These are phyloP conservation scores for Alternaria gansuensis DNA, from an alignment of 2,329 filamentous ascomycete species.

Conservation along the genomic window DNA sequence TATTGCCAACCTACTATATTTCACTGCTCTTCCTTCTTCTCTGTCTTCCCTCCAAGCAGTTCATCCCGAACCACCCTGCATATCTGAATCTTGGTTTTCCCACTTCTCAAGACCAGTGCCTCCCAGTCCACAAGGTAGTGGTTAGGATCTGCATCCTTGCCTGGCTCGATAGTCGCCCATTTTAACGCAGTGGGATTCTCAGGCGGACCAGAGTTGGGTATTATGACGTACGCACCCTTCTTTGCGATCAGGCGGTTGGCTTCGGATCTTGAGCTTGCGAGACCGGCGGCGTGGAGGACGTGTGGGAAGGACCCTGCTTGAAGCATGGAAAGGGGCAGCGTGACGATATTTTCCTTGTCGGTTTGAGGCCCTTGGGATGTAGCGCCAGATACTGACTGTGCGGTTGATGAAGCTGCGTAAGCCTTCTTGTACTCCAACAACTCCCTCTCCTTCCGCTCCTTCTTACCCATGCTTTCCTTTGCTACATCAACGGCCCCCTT, in stretches of 20 bases:
- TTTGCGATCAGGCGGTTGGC: slow-evolving; percentile 66
- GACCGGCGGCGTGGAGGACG: slow-evolving; percentile 68
- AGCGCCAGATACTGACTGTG: slow-evolving; percentile 21
- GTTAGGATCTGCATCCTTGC: slow-evolving; percentile 65
- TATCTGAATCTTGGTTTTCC: slow-evolving; percentile 69
- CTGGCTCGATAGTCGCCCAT: slow-evolving; percentile 70
- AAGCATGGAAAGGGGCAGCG: slow-evolving; percentile 68
- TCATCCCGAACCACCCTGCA: slow-evolving; percentile 65
- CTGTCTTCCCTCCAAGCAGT: slow-evolving; percentile 21
- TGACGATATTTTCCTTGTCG: slow-evolving; percentile 61
- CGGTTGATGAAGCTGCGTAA: slow-evolving; percentile 32
- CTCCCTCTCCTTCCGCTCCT: slow-evolving; percentile 27
- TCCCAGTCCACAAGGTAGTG: slow-evolving; percentile 68
- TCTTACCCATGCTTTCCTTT: slow-evolving; percentile 16
- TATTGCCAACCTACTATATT: not conserved
- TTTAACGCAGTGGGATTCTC: slow-evolving; percentile 58
- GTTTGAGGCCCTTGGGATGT: slow-evolving; percentile 21
- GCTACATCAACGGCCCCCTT: slow-evolving; percentile 5
- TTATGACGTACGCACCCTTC: slow-evolving; percentile 66
- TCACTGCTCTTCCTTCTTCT: not conserved
- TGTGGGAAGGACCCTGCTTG: slow-evolving; percentile 64
- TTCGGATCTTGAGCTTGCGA: slow-evolving; percentile 65
- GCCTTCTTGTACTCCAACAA: slow-evolving; percentile 40
- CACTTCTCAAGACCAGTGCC: slow-evolving; percentile 64
- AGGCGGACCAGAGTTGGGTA: slow-evolving; percentile 57